These are phyloP conservation scores for Metschnikowia henanensis DNA, from an alignment of 805 yeast species.

Conservation along the genomic window DNA sequence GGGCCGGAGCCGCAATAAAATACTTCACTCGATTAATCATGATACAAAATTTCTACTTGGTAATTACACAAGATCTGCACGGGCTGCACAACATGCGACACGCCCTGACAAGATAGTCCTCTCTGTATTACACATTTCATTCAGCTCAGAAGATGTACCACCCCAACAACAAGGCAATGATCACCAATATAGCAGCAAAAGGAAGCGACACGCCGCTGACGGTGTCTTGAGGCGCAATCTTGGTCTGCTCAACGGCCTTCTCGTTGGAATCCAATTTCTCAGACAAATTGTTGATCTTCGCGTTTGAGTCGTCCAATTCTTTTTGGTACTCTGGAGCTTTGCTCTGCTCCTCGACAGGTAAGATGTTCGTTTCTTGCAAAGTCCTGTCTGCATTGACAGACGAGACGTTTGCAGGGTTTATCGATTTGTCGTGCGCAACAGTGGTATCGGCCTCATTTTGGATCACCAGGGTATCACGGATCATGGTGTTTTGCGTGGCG, in stretches of 20 bases:
- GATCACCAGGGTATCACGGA: slow-evolving; percentile 12
- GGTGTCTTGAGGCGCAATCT: slow-evolving; percentile 26
- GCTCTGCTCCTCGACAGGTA: slow-evolving; percentile 10
- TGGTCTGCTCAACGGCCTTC: slow-evolving; percentile 17
- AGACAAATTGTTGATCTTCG: slow-evolving; percentile 42
- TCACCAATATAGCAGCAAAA: slow-evolving; percentile 47
- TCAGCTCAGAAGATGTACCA: slow-evolving; percentile 61
- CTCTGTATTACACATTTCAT: neutral
- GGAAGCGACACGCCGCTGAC: slow-evolving; percentile 54
- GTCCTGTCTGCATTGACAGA: slow-evolving; percentile 6
- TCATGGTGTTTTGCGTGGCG: slow-evolving; percentile 21
- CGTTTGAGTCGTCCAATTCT: slow-evolving; percentile 41
- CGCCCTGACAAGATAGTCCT: slow-evolving; percentile 1
- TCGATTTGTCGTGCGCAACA: slow-evolving; percentile 13
- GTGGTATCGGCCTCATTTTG: slow-evolving; percentile 18
- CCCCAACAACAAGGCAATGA: slow-evolving; percentile 59
- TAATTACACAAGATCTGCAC: neutral
- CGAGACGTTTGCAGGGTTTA: slow-evolving; percentile 5
- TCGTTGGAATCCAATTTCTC: slow-evolving; percentile 45
- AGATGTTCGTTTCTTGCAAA: slow-evolving; percentile 7
- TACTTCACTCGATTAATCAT: neutral
- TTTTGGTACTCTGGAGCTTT: slow-evolving; percentile 20
- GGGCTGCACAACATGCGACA: neutral
- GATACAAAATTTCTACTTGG: slow-evolving; percentile 10
- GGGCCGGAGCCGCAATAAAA: neutral